Evolutionary conservation across 495 filamentous ascomycete genomes (phyloP), one percentile per base, ranked within the genome.

Genomic region (Daldinia decipiens): DNA sequence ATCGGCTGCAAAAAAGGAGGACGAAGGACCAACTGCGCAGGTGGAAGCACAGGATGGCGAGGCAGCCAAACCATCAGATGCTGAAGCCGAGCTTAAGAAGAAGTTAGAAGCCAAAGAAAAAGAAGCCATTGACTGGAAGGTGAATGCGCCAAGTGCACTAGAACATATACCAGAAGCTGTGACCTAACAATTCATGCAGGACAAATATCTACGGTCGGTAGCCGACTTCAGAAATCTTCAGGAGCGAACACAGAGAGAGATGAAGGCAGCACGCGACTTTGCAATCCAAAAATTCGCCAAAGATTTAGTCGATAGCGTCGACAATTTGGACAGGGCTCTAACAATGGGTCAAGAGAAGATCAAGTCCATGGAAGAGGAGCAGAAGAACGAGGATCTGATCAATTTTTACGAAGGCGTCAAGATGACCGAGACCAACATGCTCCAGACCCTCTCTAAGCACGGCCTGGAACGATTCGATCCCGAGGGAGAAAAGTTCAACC

Each of bases 191-290:
- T 32, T 27, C 17, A 54, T 58, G 64, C 73, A 98, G 95, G 95
- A 98, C 80, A 93, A 91, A 82, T 97, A 91, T 79, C 88, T 95
- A 55, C 95, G 95, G 73, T 90, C 89, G 51, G 92, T 97, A 67
- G 95, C 95, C 78, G 95, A 98, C 70, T 98, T 94, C 87, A 92
- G 92, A 74, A 99, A 98, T 83, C 91, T 98, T 39, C 94, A 98
- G 84, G 93, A 97, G 70, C 92, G 95, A 73, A 95, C 93, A 6
- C 90, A 91, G 81, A 93, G 96, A 72, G 96, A 99, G 51, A 88
- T 95, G 79, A 91, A 96, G 77, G 79, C 85, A 36, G 91, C 93
- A 40, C 90, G 89, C 67, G 92, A 96, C 83, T 99, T 95, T 74
- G 96, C 96, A 64, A 94, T 99, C 78, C 93, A 97, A 79, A 87